These are phyloP conservation scores for Globisporangium lucens DNA, from an alignment of 352 stramenopile species.

Conservation along the genomic window DNA sequence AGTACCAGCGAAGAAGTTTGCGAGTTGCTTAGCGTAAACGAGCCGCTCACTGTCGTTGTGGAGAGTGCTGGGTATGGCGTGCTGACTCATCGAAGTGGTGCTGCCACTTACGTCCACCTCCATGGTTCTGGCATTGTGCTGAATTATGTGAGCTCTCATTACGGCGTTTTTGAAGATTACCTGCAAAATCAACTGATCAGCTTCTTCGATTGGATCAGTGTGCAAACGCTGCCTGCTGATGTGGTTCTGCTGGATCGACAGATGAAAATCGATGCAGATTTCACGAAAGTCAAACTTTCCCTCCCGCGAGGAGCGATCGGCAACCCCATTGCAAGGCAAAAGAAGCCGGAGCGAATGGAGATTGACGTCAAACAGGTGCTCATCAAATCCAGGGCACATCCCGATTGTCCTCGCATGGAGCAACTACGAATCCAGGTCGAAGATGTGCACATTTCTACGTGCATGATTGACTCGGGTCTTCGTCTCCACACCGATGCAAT, in stretches of 20 bases:
- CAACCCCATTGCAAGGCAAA: slow-evolving; percentile 31
- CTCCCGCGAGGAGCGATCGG: slow-evolving; percentile 49
- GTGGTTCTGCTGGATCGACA: slow-evolving; percentile 31
- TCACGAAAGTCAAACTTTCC: slow-evolving; percentile 34
- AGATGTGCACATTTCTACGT: slow-evolving; percentile 40
- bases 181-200: slow-evolving; percentile 57
- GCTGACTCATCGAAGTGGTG: slow-evolving; percentile 41
- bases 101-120: slow-evolving; percentile 42
- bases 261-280: slow-evolving; percentile 55
- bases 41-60: slow-evolving; percentile 30
- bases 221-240: slow-evolving; percentile 39
- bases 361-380: slow-evolving; percentile 40
- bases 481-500: slow-evolving; percentile 33
- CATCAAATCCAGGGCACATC: slow-evolving; percentile 42
- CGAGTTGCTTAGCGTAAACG: slow-evolving; percentile 33
- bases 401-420: slow-evolving; percentile 38
- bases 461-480: slow-evolving; percentile 20
- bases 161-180: slow-evolving; percentile 41
- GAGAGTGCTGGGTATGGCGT: slow-evolving; percentile 46
- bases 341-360: slow-evolving; percentile 52
- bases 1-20: slow-evolving; percentile 35
- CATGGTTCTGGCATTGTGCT: slow-evolving; percentile 40
- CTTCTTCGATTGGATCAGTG: slow-evolving; percentile 61
- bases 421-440: slow-evolving; percentile 46
- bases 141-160: slow-evolving; percentile 60